A percentile compares a stretch with the other conserved stretches of the same genome.
phyloP scores from a whole-genome alignment of 2,329 filamentous ascomycete species.

The Helicocarpus griseus region DNA sequence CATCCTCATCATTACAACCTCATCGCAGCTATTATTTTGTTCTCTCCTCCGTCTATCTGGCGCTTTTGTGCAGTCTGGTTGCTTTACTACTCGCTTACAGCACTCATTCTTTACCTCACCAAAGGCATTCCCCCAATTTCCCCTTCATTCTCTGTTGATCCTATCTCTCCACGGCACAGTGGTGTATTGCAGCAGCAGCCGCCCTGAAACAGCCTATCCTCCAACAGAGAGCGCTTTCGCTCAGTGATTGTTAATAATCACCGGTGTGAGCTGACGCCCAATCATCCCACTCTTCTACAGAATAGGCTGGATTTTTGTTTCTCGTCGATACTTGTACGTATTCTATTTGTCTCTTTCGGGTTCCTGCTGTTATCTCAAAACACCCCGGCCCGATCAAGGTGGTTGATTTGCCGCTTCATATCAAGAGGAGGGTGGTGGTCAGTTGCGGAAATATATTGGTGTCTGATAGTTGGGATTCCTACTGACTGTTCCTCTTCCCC shows the following conservation, averaged over 20 bases:
- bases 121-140: background rate
- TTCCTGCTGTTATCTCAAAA: background rate
- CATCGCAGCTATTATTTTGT: background rate
- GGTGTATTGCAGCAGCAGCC: background rate
- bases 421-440: background rate
- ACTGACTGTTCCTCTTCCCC: background rate
- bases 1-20: too few species aligned
- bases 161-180: background rate
- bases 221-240: background rate
- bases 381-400: background rate
- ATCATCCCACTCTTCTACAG: background rate
- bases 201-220: conserved; percentile 2
- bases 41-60: background rate
- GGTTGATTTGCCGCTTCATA: background rate
- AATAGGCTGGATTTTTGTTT: background rate
- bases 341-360: background rate
- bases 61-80: background rate
- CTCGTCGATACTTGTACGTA: conserved; percentile 3
- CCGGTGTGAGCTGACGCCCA: background rate
- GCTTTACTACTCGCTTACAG: background rate
- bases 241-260: conserved; percentile 1
- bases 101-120: background rate
- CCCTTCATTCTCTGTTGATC: background rate
- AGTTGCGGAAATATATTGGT: background rate
- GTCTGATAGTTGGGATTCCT: background rate